Conservation (phyloP, 495 filamentous ascomycete species). For the Sordaria brevicollis region DNA sequence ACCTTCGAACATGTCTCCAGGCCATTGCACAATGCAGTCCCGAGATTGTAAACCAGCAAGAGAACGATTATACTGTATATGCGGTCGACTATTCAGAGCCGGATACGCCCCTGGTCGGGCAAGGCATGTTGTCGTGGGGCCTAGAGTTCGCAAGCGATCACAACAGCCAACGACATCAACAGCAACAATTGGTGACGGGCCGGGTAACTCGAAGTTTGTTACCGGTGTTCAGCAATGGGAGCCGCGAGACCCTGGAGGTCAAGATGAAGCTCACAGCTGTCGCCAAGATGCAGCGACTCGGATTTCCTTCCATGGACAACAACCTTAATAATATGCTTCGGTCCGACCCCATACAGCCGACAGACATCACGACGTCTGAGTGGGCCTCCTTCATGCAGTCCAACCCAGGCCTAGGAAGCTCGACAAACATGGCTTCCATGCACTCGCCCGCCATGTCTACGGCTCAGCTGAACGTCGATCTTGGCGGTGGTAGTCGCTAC, state of each 20-base stretch:
- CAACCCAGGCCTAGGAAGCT: conserved; percentile 25
- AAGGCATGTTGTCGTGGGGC: conserved; percentile 88
- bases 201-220: conserved; percentile 78
- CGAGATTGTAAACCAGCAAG: conserved; percentile 72
- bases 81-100: conserved; percentile 95
- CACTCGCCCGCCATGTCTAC: conserved; percentile 21
- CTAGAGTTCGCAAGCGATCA: conserved; percentile 45
- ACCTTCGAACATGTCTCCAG: conserved; percentile 81
- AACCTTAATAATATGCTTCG: conserved; percentile 11
- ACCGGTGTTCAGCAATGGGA: conserved; percentile 70
- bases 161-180: conserved; percentile 43
- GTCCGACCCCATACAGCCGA: conserved; percentile 18
- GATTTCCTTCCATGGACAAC: conserved; percentile 13
- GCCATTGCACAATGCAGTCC: conserved; percentile 71
- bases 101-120: conserved; percentile 84
- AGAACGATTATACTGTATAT: conserved; percentile 91
- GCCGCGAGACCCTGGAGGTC: conserved; percentile 87
- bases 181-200: conserved; percentile 72
- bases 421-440: conserved; percentile 15
- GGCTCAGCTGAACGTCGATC: conserved; percentile 10
- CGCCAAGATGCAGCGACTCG: conserved; percentile 53
- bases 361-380: conserved; percentile 31
- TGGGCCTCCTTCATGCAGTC: conserved; percentile 41
- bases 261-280: conserved; percentile 82
- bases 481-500: conserved; percentile 6